These are phyloP conservation scores for Chlamydomonas incerta DNA, from an alignment of 139 green algal genomes.

Conservation along the genomic window DNA sequence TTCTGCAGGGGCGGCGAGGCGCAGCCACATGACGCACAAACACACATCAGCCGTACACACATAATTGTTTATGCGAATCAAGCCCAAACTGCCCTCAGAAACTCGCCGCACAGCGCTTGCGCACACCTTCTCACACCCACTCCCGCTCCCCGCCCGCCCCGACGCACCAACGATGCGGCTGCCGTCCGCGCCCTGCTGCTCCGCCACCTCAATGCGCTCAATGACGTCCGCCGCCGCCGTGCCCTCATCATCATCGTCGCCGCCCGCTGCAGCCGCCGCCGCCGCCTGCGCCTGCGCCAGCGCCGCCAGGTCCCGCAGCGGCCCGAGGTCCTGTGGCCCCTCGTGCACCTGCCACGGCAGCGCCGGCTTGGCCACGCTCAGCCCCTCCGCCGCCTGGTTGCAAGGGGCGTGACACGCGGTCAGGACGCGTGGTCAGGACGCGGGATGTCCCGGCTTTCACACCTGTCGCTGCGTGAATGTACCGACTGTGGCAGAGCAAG, in stretches of 20 bases:
- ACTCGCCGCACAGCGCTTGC: no score
- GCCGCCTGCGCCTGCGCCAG: not conserved
- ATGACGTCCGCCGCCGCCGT: not conserved
- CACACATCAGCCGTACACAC: no score
- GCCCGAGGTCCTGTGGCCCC: not conserved
- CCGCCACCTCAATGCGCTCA: conserved; percentile 35
- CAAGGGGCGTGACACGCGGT: no score
- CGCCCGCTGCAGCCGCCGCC: not conserved
- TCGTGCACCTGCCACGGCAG: conserved; percentile 29
- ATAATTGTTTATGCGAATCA: no score
- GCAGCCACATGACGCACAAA: no score
- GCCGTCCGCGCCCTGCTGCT: conserved; percentile 27
- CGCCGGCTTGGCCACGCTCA: not conserved
- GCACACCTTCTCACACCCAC: no score
- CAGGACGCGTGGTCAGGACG: no score
- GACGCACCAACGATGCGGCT: conserved; percentile 5
- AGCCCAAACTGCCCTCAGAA: no score
- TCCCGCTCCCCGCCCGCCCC: not conserved
- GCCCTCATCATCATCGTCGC: not conserved
- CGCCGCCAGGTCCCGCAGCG: not conserved
- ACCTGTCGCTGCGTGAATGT: no score
- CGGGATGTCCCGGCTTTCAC: no score
- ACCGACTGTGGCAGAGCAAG: no score
- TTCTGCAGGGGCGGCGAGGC: no score
- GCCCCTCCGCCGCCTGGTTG: conserved; percentile 15